Conservation (phyloP, 108 stramenopile species). For the Discostella pseudostelligera region DNA sequence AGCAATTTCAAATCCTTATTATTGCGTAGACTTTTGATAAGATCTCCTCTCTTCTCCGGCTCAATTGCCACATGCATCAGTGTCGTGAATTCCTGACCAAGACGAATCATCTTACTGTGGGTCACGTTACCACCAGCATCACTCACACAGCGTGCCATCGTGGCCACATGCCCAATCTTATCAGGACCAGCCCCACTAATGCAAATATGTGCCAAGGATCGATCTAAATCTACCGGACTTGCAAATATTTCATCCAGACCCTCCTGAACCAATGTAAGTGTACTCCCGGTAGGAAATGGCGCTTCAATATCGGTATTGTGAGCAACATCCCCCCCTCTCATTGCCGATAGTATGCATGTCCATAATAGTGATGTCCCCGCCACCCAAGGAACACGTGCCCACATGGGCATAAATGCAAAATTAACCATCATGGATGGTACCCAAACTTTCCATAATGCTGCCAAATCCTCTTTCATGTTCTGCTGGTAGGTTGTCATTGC, state of each 20-base stretch:
- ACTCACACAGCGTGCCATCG: conserved; percentile 59
- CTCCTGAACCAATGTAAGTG: conserved; percentile 62
- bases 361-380: conserved; percentile 81
- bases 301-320: conserved; percentile 71
- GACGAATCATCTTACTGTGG: conserved; percentile 76
- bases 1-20: conserved; percentile 46
- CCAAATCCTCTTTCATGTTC: conserved; percentile 80
- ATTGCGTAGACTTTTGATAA: conserved; percentile 41
- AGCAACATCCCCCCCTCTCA: conserved; percentile 82
- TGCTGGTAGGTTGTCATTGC: conserved; percentile 52
- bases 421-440: conserved; percentile 80
- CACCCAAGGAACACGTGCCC: conserved; percentile 78
- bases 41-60: conserved; percentile 43
- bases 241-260: conserved; percentile 67
- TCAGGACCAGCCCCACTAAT: conserved; percentile 79
- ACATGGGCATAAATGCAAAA: conserved; percentile 94
- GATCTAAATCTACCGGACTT: conserved; percentile 71
- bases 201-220: conserved; percentile 57
- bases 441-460: conserved; percentile 87
- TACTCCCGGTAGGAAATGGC: conserved; percentile 70
- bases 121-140: conserved; percentile 82
- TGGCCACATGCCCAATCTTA: conserved; percentile 67
- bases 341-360: conserved; percentile 83
- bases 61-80: conserved; percentile 80
- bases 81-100: conserved; percentile 82